A percentile compares a stretch with the other conserved stretches of the same genome.
Evolutionary conservation across 202 grass and related monocot genomes (phyloP).

Genomic region (Saccharum hybrid): DNA sequence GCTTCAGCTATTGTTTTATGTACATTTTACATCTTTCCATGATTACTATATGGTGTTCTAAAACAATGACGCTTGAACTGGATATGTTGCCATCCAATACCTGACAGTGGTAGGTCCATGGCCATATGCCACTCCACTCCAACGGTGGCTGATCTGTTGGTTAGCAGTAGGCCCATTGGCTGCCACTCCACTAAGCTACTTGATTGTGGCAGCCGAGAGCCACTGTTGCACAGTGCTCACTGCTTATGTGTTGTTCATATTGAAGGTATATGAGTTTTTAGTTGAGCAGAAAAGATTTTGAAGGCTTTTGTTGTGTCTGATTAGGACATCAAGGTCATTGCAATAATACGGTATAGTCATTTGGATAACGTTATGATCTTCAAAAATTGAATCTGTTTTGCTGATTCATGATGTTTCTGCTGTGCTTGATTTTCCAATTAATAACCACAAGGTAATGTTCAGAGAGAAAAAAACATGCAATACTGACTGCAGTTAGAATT

Average conservation of each 20-base stretch:
- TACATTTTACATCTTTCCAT: constrained; percentile 6
- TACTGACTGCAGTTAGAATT: background rate
- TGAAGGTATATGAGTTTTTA: background rate
- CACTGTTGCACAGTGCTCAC: background rate
- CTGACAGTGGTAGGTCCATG: background rate
- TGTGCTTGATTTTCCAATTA: background rate
- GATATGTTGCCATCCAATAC: background rate
- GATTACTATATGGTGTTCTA: background rate
- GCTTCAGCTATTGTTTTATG: background rate
- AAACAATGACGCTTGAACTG: background rate
- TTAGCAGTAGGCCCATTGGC: background rate
- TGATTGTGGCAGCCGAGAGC: background rate
- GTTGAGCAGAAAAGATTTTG: background rate
- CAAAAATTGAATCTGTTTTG: background rate
- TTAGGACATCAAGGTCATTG: background rate
- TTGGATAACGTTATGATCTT: background rate
- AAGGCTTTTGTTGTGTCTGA: background rate
- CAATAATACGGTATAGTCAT: background rate
- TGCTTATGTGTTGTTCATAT: background rate
- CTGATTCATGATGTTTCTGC: constrained; percentile 2
- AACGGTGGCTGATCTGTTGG: background rate
- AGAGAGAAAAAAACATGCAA: background rate
- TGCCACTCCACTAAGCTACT: background rate
- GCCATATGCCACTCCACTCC: background rate
- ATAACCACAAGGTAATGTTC: background rate